phyloP scores from a whole-genome alignment of 495 filamentous ascomycete genomes.

The Aspergillus homomorphus region DNA sequence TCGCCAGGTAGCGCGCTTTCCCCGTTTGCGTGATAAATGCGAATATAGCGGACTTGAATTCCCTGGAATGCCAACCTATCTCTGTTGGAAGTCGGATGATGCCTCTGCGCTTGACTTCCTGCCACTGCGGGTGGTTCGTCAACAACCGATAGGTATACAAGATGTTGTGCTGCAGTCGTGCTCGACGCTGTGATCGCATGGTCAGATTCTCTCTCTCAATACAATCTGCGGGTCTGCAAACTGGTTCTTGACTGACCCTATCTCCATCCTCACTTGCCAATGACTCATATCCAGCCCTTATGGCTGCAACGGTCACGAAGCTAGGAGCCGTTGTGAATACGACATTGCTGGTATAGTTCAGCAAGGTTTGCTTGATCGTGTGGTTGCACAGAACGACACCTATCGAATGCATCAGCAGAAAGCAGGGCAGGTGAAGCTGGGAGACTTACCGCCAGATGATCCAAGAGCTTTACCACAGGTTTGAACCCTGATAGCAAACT shows the following conservation, averaged over 20 bases:
- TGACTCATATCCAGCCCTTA: constrained; percentile 31
- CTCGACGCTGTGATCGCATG: constrained; percentile 3
- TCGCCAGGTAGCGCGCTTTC: neutral
- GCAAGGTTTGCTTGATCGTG: constrained; percentile 20
- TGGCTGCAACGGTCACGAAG: constrained; percentile 32
- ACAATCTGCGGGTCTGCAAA: no score
- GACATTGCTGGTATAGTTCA: constrained; percentile 34
- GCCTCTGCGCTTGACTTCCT: neutral
- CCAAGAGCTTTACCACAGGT: constrained; percentile 68
- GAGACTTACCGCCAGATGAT: constrained; percentile 56
- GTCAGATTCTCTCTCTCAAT: neutral
- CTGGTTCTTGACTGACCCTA: constrained; percentile 4
- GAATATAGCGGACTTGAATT: constrained; percentile 6
- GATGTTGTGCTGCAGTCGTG: constrained; percentile 9
- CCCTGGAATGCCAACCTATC: neutral
- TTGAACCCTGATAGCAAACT: constrained; percentile 57
- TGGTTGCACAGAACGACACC: constrained; percentile 22
- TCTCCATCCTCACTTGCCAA: constrained; percentile 17
- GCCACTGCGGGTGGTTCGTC: constrained; percentile 8
- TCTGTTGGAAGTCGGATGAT: constrained; percentile 9
- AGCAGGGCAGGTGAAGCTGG: neutral
- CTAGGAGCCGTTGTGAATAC: constrained; percentile 35
- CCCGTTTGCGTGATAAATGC: neutral
- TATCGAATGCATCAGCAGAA: neutral
- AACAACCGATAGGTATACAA: constrained; percentile 7